Conservation (phyloP, 495 filamentous ascomycete genomes). For the Hypoxylon perforatum region DNA sequence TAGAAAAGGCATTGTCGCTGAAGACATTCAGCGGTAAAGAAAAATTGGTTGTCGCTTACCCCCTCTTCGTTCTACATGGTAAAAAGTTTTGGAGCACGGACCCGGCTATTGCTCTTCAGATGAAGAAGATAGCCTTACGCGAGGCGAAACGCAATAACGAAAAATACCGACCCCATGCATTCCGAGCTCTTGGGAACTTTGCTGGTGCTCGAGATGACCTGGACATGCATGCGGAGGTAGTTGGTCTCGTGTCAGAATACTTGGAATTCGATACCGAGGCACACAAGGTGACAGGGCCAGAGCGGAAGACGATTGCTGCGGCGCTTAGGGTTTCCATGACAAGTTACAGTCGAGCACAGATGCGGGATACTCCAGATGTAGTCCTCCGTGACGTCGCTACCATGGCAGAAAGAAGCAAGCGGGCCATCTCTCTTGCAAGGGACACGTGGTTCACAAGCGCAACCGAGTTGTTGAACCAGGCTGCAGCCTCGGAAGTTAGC, state of each 20-base stretch:
- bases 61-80: constrained; percentile 74
- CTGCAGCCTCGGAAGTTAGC: constrained; percentile 3
- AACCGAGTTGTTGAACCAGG: constrained; percentile 32
- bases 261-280: constrained; percentile 55
- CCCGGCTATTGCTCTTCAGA: constrained; percentile 52
- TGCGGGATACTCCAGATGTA: constrained; percentile 45
- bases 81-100: constrained; percentile 68
- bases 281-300: constrained; percentile 47
- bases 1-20: constrained; percentile 81
- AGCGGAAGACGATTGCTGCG: constrained; percentile 51
- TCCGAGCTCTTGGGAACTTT: constrained; percentile 78
- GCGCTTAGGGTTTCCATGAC: constrained; percentile 54
- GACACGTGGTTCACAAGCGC: constrained; percentile 39
- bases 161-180: constrained; percentile 78
- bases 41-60: constrained; percentile 84
- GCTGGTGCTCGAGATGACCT: constrained; percentile 69
- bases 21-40: constrained; percentile 97
- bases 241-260: constrained; percentile 67
- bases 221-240: constrained; percentile 75
- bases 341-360: constrained; percentile 54
- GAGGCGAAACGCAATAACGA: constrained; percentile 93
- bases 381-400: constrained; percentile 48
- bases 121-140: constrained; percentile 74
- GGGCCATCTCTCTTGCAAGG: constrained; percentile 37
- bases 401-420: constrained; percentile 29